These are phyloP conservation scores for Cyclotella kingstonii DNA, from an alignment of 108 stramenopile genomes.

Conservation along the genomic window DNA sequence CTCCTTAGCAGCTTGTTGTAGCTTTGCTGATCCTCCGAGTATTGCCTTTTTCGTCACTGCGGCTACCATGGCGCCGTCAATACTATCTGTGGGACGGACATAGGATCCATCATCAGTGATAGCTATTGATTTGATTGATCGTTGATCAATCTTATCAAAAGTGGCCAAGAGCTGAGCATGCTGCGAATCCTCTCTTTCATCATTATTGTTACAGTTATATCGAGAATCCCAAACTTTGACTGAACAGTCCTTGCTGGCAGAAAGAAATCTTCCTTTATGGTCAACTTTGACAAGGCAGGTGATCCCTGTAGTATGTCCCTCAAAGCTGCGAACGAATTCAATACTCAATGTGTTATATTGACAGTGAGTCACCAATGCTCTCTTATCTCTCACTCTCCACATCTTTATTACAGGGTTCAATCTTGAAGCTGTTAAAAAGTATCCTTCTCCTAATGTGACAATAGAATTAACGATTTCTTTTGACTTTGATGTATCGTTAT, in stretches of 20 bases:
- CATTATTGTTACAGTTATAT: constrained; percentile 28
- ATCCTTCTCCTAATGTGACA: constrained; percentile 21
- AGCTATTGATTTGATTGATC: constrained; percentile 18
- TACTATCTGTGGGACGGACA: constrained; percentile 32
- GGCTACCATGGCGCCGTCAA: constrained; percentile 26
- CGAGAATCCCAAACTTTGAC: constrained; percentile 39
- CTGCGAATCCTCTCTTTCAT: constrained; percentile 5
- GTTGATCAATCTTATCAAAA: constrained; percentile 27
- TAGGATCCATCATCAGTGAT: constrained; percentile 26
- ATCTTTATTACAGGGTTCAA: constrained; percentile 36
- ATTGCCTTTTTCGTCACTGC: constrained; percentile 19
- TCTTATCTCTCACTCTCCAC: constrained; percentile 26
- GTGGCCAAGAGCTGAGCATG: constrained; percentile 13
- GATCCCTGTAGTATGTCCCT: constrained; percentile 19
- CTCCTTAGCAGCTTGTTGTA: constrained; percentile 28
- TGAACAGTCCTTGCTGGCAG: constrained; percentile 24
- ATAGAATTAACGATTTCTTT: constrained; percentile 27
- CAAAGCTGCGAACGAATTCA: constrained; percentile 23
- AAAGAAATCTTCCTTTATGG: constrained; percentile 33
- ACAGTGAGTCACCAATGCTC: no score
- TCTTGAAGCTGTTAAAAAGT: constrained; percentile 36
- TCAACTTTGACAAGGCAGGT: constrained; percentile 28
- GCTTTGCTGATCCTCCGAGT: constrained; percentile 10
- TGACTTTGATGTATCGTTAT: background rate
- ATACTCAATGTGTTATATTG: constrained; percentile 5